Percentiles rank a stretch among this genome's conserved stretches.
phyloP scores from a whole-genome alignment of 495 filamentous ascomycete species.

The Evernia prunastri region DNA sequence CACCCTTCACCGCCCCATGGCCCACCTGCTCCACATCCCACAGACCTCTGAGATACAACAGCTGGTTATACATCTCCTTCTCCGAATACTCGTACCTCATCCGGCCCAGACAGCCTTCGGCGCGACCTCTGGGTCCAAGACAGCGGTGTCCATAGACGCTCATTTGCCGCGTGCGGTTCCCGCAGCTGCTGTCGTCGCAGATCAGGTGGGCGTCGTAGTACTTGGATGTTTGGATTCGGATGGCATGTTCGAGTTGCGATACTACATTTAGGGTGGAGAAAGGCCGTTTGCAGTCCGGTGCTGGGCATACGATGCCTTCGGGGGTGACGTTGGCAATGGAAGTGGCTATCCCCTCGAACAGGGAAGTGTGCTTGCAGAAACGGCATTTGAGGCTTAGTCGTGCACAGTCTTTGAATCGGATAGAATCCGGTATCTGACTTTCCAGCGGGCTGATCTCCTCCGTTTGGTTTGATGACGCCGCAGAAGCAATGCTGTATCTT shows the following conservation, averaged over 20 bases:
- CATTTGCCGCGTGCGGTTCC: slow-evolving; percentile 82
- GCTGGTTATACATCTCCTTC: slow-evolving; percentile 87
- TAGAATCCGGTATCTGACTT: slow-evolving; percentile 79
- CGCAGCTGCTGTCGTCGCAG: slow-evolving; percentile 83
- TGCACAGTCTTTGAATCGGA: slow-evolving; percentile 72
- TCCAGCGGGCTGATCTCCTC: slow-evolving; percentile 76
- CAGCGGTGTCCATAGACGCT: slow-evolving; percentile 87
- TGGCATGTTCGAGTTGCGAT: slow-evolving; percentile 77
- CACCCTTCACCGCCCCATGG: slow-evolving; percentile 29
- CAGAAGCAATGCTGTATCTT: slow-evolving; percentile 70
- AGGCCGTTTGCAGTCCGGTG: slow-evolving; percentile 50
- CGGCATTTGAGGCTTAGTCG: slow-evolving; percentile 74
- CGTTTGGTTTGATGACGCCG: slow-evolving; percentile 42
- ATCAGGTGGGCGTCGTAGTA: slow-evolving; percentile 92
- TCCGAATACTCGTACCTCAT: slow-evolving; percentile 89
- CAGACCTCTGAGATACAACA: slow-evolving; percentile 76
- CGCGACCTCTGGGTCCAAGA: slow-evolving; percentile 77
- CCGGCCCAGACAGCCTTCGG: slow-evolving; percentile 70
- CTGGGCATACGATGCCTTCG: slow-evolving; percentile 67
- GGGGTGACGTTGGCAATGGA: slow-evolving; percentile 55
- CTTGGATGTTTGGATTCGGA: slow-evolving; percentile 65
- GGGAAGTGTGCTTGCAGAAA: slow-evolving; percentile 60
- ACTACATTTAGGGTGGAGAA: slow-evolving; percentile 68
- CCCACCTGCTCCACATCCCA: slow-evolving; percentile 70
- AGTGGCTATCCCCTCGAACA: slow-evolving; percentile 65